Conservation (phyloP, 257 asterid genomes). For the Capsicum chinense region DNA sequence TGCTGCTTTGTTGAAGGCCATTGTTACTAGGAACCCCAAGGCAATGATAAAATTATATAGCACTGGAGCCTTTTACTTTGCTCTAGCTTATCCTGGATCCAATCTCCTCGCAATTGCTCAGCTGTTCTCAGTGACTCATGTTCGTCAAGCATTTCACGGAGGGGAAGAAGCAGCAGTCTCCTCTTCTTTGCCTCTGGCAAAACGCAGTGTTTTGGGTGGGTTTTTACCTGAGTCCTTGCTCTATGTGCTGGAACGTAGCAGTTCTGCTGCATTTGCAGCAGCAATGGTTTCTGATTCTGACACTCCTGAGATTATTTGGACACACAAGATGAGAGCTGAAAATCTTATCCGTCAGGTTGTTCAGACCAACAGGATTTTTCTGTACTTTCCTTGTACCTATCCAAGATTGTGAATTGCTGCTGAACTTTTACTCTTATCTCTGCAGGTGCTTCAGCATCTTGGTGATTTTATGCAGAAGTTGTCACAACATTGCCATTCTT, state of each 20-base stretch:
- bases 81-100: conserved; percentile 98
- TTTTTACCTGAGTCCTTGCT: conserved; percentile 97
- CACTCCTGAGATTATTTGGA: conserved; percentile 99
- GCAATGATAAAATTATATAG: conserved; percentile 96
- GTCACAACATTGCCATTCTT: conserved; percentile 91
- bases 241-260: conserved; percentile 96
- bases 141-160: conserved; percentile 98
- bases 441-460: conserved; percentile 96
- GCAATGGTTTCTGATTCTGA: conserved; percentile 99
- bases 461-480: conserved; percentile 96
- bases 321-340: conserved; percentile 98
- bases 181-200: conserved; percentile 94
- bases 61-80: conserved; percentile 95
- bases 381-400: conserved; percentile 19
- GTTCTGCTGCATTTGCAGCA: conserved; percentile 92
- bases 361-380: conserved; percentile 25
- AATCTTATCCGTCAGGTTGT: conserved; percentile 89
- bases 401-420: conserved; percentile 15
- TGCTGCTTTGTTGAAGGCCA: conserved; percentile 92
- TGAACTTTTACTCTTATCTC: conserved; percentile 33
- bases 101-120: conserved; percentile 92
- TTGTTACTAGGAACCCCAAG: conserved; percentile 94
- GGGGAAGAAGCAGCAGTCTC: conserved; percentile 99
- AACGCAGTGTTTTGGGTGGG: conserved; percentile 97
- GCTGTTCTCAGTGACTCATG: conserved; percentile 91